A percentile compares a stretch with the other conserved stretches of the same genome.
Conservation (phyloP, 164 flowering plant species). For the Annona cherimola region DNA sequence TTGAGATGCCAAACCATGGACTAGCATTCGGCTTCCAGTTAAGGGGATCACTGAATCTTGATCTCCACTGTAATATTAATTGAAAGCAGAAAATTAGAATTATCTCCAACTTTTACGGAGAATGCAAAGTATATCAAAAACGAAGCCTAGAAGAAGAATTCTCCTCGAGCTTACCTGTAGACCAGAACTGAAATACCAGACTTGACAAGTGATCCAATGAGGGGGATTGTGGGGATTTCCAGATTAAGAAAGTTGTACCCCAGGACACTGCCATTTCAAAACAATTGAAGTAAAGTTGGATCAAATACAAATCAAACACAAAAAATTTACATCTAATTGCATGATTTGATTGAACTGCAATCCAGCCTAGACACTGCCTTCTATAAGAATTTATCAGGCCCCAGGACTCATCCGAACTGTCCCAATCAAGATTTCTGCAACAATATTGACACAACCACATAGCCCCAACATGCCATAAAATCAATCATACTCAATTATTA, state of each 20-base stretch:
- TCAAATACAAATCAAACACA: background rate
- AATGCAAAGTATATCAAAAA: background rate
- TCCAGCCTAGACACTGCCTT: background rate
- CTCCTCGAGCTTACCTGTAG: conserved; percentile 23
- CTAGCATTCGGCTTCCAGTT: conserved; percentile 69
- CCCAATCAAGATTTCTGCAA: too few species aligned
- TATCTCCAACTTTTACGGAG: background rate
- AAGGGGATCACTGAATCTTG: conserved; percentile 92
- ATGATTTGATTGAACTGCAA: background rate
- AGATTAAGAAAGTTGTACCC: conserved; percentile 70
- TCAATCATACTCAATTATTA: too few species aligned
- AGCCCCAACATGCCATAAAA: too few species aligned
- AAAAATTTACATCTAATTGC: background rate
- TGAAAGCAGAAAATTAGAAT: background rate
- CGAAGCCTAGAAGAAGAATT: background rate
- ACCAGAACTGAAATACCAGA: conserved; percentile 47
- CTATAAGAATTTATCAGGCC: too few species aligned
- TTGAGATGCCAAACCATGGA: conserved; percentile 48
- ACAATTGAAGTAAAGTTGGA: background rate
- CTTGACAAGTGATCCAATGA: conserved; percentile 55
- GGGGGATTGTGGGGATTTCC: conserved; percentile 71
- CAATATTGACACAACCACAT: too few species aligned
- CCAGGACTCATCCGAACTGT: too few species aligned
- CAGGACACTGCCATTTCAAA: conserved; percentile 36
- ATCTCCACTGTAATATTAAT: conserved; percentile 55